Evolutionary conservation across 2,329 filamentous ascomycete genomes (phyloP), one percentile per base, ranked within the genome.

Genomic region (Monilinia laxa): DNA sequence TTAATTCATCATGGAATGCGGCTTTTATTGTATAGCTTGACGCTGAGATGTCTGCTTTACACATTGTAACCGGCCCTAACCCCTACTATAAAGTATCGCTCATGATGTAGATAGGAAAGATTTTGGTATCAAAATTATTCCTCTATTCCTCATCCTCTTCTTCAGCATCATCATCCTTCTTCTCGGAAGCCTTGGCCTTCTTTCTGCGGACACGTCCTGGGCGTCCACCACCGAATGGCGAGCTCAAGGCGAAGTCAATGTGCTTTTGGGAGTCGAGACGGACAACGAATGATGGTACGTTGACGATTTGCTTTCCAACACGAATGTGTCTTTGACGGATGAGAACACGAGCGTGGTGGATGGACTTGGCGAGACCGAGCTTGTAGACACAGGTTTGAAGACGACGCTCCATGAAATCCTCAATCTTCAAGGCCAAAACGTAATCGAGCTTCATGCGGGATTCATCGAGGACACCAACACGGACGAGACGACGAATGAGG

Each of bases 361-460:
- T 98, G 72, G 93, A 97, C 92, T 99, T 99, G 85, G 95, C 95
- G 73, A 99, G 92, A 79, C 95, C 95, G 78, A 99, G 93, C 91
- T 99, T 98, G 91, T 97, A 98, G 82, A 99, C 95, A 80, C 94
- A 97, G 78, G 95, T 99, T 90, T 99, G 94, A 76, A 98, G 93
- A 83, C 95, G 93, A 79, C 95, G 94, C 91, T 99, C 95, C 85
- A 99, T 88, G 90, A 99, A 99, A 84, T 99, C 95, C 85, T 99
- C 95, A 79, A 96, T 91, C 88, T 97, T 96, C 71, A 99, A 90
- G 84, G 95, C 95, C 81, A 99, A 86, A 81, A 99, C 95, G 90
- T 99, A 97, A 97, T 99, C 95, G 88, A 99, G 95, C 91, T 97
- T 99, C 95, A 99, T 99, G 89, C 95, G 95, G 81, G 93, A 93